Conservation (phyloP, 176 grass and related monocot species). For the Zoysia pacifica region DNA sequence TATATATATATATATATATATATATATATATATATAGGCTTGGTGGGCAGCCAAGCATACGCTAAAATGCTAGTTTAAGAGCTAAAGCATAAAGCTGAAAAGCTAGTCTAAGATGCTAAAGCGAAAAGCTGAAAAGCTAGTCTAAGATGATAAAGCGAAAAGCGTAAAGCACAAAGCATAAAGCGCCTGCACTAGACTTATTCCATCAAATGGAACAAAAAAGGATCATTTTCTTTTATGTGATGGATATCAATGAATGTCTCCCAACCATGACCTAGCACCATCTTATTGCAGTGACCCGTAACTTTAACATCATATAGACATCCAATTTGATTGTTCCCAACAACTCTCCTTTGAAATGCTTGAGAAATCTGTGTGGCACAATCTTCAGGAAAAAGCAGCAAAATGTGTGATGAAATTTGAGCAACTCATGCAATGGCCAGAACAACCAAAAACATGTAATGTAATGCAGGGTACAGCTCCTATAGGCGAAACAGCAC, state of each 20-base stretch:
- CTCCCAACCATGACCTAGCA: constrained; percentile 50
- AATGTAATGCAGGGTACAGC: neutral
- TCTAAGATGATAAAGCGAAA: too few species aligned
- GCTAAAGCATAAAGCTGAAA: too few species aligned
- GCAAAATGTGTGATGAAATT: neutral
- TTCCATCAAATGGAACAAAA: too few species aligned
- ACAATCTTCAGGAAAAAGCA: constrained; percentile 35
- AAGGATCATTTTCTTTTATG: constrained; percentile 38
- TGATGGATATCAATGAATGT: constrained; percentile 42
- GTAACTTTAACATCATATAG: constrained; percentile 38
- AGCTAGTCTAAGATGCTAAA: too few species aligned
- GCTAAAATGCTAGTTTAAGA: too few species aligned
- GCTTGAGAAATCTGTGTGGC: constrained; percentile 44
- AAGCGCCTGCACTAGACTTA: too few species aligned
- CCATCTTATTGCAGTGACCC: neutral
- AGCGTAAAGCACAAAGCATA: too few species aligned
- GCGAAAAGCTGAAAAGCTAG: too few species aligned
- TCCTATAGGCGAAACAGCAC: neutral
- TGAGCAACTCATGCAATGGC: neutral
- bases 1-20: too few species aligned
- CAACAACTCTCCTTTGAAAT: constrained; percentile 31
- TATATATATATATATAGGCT: too few species aligned
- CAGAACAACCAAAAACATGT: neutral
- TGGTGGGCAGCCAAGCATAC: too few species aligned
- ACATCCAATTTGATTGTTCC: constrained; percentile 41